A percentile compares a stretch with the other conserved stretches of the same genome.
Conservation (phyloP, 1,139 yeast genomes). For the Debaryomycetaceae sp. region DNA sequence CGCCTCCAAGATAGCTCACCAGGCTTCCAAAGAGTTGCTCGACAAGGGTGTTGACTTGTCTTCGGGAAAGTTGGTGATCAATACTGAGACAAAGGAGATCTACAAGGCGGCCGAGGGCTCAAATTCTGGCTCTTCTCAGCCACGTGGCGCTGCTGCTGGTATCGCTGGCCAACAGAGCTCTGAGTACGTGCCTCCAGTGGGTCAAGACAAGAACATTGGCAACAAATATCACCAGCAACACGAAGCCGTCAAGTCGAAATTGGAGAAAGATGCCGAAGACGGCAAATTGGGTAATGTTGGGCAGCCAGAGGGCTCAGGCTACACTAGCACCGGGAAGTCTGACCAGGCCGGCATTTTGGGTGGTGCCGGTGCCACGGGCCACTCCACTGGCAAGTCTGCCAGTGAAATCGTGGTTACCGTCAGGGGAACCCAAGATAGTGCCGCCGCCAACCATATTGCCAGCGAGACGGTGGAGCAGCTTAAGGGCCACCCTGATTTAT, state of each 20-base stretch:
- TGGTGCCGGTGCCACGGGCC: neutral
- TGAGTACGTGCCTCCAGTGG: slow-evolving; percentile 1
- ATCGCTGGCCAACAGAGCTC: neutral
- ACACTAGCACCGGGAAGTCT: too few relatives aligned
- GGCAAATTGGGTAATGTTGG: slow-evolving; percentile 15
- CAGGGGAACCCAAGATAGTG: slow-evolving; percentile 25
- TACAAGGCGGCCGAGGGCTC: slow-evolving; percentile 21
- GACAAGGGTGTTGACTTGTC: slow-evolving; percentile 33
- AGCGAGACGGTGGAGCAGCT: slow-evolving; percentile 24
- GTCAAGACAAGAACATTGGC: slow-evolving; percentile 2
- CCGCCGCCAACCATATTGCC: slow-evolving; percentile 28
- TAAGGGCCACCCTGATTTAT: slow-evolving; percentile 22
- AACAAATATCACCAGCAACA: slow-evolving; percentile 13
- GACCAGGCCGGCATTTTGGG: too few relatives aligned
- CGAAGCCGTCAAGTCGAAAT: slow-evolving; percentile 13
- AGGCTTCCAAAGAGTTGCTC: slow-evolving; percentile 31
- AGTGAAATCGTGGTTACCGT: slow-evolving; percentile 23
- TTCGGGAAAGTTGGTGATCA: slow-evolving; percentile 33
- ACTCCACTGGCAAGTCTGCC: slow-evolving; percentile 1
- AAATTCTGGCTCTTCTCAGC: slow-evolving; percentile 8
- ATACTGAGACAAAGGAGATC: slow-evolving; percentile 31
- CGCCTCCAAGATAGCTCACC: slow-evolving; percentile 33
- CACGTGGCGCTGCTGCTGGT: slow-evolving; percentile 6
- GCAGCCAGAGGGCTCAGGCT: slow-evolving; percentile 12
- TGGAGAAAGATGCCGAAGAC: slow-evolving; percentile 14